Evolutionary conservation across 1,284 basidiomycete genomes (phyloP), one percentile per base, ranked within the genome.

Genomic region (Ceratobasidium papillatum): DNA sequence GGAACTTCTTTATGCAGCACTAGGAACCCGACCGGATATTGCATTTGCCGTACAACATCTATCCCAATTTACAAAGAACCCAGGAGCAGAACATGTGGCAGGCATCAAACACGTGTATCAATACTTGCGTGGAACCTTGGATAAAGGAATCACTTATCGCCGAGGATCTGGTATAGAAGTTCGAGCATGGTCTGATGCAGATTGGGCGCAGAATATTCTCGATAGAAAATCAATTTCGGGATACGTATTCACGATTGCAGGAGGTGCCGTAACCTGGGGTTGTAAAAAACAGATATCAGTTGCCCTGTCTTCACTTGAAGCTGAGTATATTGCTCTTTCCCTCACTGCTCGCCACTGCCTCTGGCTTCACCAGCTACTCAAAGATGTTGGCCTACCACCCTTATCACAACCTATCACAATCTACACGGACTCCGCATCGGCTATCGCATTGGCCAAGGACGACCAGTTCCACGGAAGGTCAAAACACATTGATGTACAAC

Each of bases 401-500:
- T 41, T 22, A 27, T 0, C 65, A 58, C 19, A 66, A 59, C 19
- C 54, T n/a, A n/a, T n/a, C n/a, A n/a, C 75, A 14, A 75, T 83
- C 34, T 74, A 73, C 71, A 75, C 78, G 43, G 83, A 84, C 79
- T 83, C 82, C 76, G 75, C 80, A 43, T 77, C 78, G 1, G 79
- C 81, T 22, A 77, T 84, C 51, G 38, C 56, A n/a, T 34, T 82
- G 0, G 66, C 79, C 14, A 76, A 80, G 54, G 81, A 84, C 63
- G 82, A 82, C 0, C 75, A 81, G 25, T 76, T 76, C 47, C 80
- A 82, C 73, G 68, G 78, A 0, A 76, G 78, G 0, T 79, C 81
- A 69, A 85, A 84, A 77, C 84, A 86, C 74, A 79, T 85, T 14
- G 80, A 84, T 59, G 75, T 84, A 52, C 56, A 75, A 0, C 79